Evolutionary conservation across 768 basidiomycete species (phyloP).

Genomic region (Multifurca ochricompacta): DNA sequence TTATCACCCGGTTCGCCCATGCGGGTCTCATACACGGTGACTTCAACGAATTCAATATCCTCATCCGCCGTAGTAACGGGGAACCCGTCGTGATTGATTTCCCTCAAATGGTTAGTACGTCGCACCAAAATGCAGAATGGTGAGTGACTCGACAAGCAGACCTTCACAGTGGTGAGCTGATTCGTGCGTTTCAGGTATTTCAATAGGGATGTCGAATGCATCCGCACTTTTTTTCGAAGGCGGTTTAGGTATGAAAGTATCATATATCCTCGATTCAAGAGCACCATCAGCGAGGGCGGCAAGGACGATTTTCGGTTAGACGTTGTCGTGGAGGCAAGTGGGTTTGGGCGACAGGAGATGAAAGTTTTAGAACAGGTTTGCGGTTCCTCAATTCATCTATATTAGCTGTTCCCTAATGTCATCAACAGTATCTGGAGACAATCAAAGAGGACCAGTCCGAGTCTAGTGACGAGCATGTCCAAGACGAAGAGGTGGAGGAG

Average conservation of each 20-base stretch:
- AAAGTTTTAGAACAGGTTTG: conserved; percentile 76
- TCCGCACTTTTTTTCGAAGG: conserved; percentile 84
- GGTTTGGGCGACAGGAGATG: conserved; percentile 81
- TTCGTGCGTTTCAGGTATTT: conserved; percentile 70
- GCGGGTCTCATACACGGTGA: conserved; percentile 98
- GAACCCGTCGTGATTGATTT: conserved; percentile 95
- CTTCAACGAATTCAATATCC: conserved; percentile 98
- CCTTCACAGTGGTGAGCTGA: neutral
- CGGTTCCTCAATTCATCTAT: neutral
- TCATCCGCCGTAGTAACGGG: conserved; percentile 68
- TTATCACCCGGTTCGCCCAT: conserved; percentile 90
- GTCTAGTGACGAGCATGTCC: conserved; percentile 28
- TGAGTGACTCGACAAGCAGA: conserved; percentile 31
- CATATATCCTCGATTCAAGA: conserved; percentile 80
- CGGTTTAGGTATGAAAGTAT: conserved; percentile 90
- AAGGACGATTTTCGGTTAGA: conserved; percentile 65
- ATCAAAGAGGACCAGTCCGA: conserved; percentile 25
- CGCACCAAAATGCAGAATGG: conserved; percentile 96
- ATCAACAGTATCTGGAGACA: conserved; percentile 21
- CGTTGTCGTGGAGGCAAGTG: conserved; percentile 89
- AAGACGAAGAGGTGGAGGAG: conserved; percentile 24
- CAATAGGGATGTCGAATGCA: conserved; percentile 96
- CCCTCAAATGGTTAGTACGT: conserved; percentile 98
- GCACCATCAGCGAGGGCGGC: conserved; percentile 42
- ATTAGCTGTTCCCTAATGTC: conserved; percentile 7